These are phyloP conservation scores for Hemileccinum impolitum DNA, from an alignment of 768 basidiomycete species.

Conservation along the genomic window DNA sequence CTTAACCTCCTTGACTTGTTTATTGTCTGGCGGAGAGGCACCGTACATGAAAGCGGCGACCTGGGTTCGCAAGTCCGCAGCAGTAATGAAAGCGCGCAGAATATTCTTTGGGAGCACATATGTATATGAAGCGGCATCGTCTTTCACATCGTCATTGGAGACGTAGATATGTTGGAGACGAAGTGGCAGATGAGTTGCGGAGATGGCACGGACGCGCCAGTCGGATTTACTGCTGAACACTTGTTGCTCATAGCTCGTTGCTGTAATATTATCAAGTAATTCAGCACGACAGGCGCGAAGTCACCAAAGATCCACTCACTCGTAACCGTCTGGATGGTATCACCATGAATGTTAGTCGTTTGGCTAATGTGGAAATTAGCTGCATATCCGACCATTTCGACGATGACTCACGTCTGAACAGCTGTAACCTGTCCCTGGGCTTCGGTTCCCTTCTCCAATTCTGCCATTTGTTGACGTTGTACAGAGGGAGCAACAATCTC, in stretches of 20 bases:
- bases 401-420: conserved; percentile 68
- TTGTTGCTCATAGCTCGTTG: conserved; percentile 96
- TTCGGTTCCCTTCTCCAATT: conserved; percentile 94
- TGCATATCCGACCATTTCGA: neutral
- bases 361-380: conserved; percentile 42
- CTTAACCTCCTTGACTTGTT: conserved; percentile 98
- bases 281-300: neutral
- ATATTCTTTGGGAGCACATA: conserved; percentile 98
- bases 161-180: conserved; percentile 99
- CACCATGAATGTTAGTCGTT: conserved; percentile 97
- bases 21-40: conserved; percentile 89
- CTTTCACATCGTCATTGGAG: conserved; percentile 98
- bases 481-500: conserved; percentile 95
- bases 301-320: conserved; percentile 47
- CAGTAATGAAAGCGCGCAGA: conserved; percentile 87
- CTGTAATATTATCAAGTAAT: conserved; percentile 32
- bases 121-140: conserved; percentile 91
- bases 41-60: conserved; percentile 95
- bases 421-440: conserved; percentile 95
- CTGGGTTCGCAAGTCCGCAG: conserved; percentile 93
- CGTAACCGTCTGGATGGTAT: conserved; percentile 91
- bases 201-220: conserved; percentile 98
- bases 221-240: conserved; percentile 99
- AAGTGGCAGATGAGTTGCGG: conserved; percentile 91
- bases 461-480: conserved; percentile 99